A percentile compares a stretch with the other conserved stretches of the same genome.
phyloP scores from a whole-genome alignment of 257 asterid species.

The Cynanchum wilfordii region DNA sequence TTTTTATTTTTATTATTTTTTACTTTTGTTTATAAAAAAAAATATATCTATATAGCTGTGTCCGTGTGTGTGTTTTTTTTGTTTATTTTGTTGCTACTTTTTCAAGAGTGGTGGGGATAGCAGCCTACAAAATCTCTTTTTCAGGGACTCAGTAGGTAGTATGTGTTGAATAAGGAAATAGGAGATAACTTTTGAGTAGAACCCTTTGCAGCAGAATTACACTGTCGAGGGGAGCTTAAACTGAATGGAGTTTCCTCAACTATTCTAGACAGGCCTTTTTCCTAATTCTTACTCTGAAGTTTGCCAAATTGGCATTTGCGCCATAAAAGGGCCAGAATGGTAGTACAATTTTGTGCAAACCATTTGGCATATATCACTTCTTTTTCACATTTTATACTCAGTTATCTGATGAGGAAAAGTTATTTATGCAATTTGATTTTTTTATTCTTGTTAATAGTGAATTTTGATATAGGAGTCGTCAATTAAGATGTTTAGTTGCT shows the following conservation, averaged over 20 bases:
- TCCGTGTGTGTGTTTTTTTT: neutral
- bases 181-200: neutral
- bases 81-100: neutral
- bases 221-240: neutral
- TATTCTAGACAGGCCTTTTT: neutral
- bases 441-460: neutral
- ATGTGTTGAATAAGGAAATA: neutral
- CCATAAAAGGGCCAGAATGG: neutral
- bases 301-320: neutral
- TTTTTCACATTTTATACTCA: neutral
- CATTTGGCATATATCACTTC: neutral
- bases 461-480: neutral
- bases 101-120: neutral
- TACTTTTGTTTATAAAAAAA: too few relatives aligned
- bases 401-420: neutral
- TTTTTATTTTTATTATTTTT: neutral
- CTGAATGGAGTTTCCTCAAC: neutral
- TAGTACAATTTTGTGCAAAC: neutral
- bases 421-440: neutral
- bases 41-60: neutral
- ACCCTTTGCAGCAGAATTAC: neutral
- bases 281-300: neutral
- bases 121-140: neutral
- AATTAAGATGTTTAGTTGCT: neutral
- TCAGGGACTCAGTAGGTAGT: neutral